These are phyloP conservation scores for Aureobasidium leucospermi DNA, from an alignment of 2,329 filamentous ascomycete genomes.

Conservation along the genomic window DNA sequence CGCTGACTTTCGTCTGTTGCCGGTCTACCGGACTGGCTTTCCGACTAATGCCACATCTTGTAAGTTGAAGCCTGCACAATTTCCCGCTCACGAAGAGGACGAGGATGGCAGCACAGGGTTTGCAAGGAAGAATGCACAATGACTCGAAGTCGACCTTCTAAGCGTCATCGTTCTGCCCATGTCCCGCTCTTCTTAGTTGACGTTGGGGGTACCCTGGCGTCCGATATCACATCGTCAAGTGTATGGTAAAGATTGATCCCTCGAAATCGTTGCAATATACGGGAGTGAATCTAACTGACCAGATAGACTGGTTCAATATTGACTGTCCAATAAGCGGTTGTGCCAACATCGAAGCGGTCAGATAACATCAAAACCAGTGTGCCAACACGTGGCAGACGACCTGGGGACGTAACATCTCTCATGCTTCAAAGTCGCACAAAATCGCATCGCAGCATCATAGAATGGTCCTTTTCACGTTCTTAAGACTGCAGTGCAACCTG, in stretches of 20 bases:
- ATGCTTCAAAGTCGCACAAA: background rate
- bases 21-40: background rate
- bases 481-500: background rate
- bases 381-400: constrained; percentile 3
- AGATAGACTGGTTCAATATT: no score
- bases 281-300: no score
- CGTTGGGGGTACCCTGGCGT: background rate
- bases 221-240: background rate
- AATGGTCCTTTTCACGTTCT: background rate
- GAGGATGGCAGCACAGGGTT: background rate
- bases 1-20: background rate
- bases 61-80: background rate
- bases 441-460: constrained; percentile 4
- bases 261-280: no score
- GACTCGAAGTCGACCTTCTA: background rate
- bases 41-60: background rate
- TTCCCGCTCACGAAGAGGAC: background rate
- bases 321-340: background rate
- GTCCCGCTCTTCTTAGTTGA: background rate
- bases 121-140: background rate
- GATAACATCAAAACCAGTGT: background rate
- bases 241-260: background rate
- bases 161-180: constrained; percentile 4
- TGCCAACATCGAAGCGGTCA: background rate
- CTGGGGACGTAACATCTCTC: background rate